Conservation (phyloP, 2,329 filamentous ascomycete genomes). For the Talaromyces verruculosus region DNA sequence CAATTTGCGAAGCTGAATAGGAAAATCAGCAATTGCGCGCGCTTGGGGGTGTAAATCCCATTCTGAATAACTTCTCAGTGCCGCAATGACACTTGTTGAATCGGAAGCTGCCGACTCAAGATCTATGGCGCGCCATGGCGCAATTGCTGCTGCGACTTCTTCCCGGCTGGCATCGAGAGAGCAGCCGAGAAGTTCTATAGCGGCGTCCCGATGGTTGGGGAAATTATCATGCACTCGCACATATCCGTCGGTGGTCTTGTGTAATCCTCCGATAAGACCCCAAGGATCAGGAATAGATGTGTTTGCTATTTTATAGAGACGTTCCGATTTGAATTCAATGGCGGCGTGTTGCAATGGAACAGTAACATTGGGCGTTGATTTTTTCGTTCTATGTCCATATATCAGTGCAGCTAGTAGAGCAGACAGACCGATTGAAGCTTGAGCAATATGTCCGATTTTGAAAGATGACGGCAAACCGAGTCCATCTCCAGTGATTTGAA, state of each 20-base stretch:
- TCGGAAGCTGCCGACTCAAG: constrained; percentile 46
- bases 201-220: constrained; percentile 47
- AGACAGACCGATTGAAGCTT: constrained; percentile 53
- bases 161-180: constrained; percentile 31
- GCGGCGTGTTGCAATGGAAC: constrained; percentile 49
- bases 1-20: constrained; percentile 47
- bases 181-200: constrained; percentile 46
- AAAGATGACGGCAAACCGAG: constrained; percentile 51
- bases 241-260: constrained; percentile 49
- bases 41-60: constrained; percentile 56
- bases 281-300: constrained; percentile 36
- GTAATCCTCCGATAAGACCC: constrained; percentile 53
- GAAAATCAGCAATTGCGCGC: constrained; percentile 45
- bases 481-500: constrained; percentile 17
- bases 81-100: constrained; percentile 44
- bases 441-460: constrained; percentile 55
- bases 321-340: constrained; percentile 56
- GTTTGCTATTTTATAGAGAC: constrained; percentile 49
- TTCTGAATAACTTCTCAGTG: constrained; percentile 49
- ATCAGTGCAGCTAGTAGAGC: constrained; percentile 53
- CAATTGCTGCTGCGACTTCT: constrained; percentile 41
- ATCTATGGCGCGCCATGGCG: not conserved
- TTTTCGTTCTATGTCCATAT: constrained; percentile 41
- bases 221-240: constrained; percentile 59
- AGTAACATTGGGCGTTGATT: not conserved